Percentiles rank a stretch among this genome's conserved stretches.
Evolutionary conservation across 2,329 filamentous ascomycete genomes (phyloP).

Genomic region (Penicillium sp.): DNA sequence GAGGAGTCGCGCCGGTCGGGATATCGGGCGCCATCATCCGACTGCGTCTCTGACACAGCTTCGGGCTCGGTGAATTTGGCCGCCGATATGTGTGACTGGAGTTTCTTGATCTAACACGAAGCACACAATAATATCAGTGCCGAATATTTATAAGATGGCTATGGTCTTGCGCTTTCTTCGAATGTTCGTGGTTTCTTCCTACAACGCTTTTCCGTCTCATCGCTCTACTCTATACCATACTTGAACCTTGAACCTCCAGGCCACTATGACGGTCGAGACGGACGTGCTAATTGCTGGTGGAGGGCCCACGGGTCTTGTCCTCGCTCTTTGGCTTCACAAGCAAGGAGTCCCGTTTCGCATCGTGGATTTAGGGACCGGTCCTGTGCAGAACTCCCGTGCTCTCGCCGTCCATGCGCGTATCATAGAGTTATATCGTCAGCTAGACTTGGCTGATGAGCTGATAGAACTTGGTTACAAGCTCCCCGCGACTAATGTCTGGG

Average conservation of each 20-base stretch:
- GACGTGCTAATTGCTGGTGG: conserved; percentile 29
- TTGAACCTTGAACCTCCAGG: background rate
- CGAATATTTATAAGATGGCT: background rate
- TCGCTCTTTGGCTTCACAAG: conserved; percentile 28
- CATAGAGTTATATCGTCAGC: conserved; percentile 48
- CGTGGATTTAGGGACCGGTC: conserved; percentile 42
- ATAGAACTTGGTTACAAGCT: conserved; percentile 36
- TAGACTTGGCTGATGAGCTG: conserved; percentile 38
- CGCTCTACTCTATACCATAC: background rate
- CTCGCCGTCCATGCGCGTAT: conserved; percentile 48
- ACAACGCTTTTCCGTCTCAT: background rate
- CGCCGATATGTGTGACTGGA: background rate
- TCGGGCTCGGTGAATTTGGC: conserved; percentile 14
- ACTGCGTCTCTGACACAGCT: background rate
- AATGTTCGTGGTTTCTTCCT: background rate
- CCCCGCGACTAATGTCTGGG: conserved; percentile 38
- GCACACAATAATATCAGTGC: background rate
- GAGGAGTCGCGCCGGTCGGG: background rate
- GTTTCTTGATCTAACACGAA: background rate
- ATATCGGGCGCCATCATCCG: conserved; percentile 8
- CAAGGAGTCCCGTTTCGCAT: conserved; percentile 35
- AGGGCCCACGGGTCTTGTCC: conserved; percentile 30
- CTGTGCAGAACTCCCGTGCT: conserved; percentile 34
- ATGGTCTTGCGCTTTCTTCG: background rate
- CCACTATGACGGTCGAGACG: conserved; percentile 1